Evolutionary conservation across 2,329 filamentous ascomycete genomes (phyloP).

Genomic region (Fusarium denticulatum): DNA sequence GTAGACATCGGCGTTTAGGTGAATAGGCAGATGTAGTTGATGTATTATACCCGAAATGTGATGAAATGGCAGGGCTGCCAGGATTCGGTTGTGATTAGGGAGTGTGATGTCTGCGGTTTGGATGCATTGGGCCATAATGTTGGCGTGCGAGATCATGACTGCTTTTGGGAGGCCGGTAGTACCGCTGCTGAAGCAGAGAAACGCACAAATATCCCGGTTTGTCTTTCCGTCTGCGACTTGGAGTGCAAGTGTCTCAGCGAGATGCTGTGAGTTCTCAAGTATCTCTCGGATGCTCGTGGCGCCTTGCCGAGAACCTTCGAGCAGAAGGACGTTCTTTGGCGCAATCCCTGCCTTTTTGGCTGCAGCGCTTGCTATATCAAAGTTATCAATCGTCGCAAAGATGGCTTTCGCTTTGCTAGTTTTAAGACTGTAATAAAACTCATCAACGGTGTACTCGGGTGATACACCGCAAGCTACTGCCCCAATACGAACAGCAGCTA

Average conservation of each 20-base stretch:
- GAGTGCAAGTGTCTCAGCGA: background rate
- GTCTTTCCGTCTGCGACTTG: background rate
- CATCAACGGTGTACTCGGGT: constrained; percentile 12
- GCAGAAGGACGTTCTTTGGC: background rate
- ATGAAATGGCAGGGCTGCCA: constrained; percentile 41
- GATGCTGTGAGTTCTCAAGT: background rate
- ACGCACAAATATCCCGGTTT: constrained; percentile 19
- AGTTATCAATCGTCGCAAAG: background rate
- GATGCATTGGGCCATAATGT: constrained; percentile 33
- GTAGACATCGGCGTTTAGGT: background rate
- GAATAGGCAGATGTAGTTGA: background rate
- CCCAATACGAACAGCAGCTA: background rate
- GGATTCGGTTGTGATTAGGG: constrained; percentile 2
- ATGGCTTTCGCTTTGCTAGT: constrained; percentile 13
- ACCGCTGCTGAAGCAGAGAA: constrained; percentile 37
- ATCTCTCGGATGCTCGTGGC: background rate
- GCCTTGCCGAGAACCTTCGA: background rate
- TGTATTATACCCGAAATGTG: constrained; percentile 35
- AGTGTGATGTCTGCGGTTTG: constrained; percentile 19
- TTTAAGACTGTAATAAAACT: constrained; percentile 2
- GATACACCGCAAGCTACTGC: constrained; percentile 7
- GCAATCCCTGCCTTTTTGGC: constrained; percentile 10
- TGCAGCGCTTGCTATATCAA: background rate
- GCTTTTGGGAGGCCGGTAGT: constrained; percentile 39
- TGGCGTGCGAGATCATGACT: constrained; percentile 38